A percentile compares a stretch with the other conserved stretches of the same genome.
phyloP scores from a whole-genome alignment of 2,329 filamentous ascomycete genomes.

The Daldinia eschscholtzii region DNA sequence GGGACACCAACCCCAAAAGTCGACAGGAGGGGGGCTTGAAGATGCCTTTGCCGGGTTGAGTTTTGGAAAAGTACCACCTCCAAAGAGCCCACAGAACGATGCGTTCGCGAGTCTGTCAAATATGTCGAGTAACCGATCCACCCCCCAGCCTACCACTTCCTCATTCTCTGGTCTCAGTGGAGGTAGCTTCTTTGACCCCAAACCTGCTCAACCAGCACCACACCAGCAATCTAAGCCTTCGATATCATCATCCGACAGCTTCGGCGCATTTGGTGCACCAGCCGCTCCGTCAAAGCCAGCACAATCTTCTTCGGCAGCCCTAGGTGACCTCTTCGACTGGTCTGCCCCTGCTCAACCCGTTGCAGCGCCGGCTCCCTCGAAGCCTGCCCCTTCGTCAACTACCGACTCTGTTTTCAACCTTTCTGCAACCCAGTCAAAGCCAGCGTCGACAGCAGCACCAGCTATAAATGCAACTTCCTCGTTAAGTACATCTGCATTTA shows the following conservation, averaged over 20 bases:
- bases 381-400: constrained; percentile 57
- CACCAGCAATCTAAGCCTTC: constrained; percentile 64
- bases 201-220: constrained; percentile 70
- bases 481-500: constrained; percentile 57
- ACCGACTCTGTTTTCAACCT: constrained; percentile 85
- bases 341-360: constrained; percentile 64
- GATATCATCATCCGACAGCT: constrained; percentile 67
- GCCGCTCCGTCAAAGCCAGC: constrained; percentile 58
- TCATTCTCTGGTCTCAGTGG: constrained; percentile 67
- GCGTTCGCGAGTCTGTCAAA: constrained; percentile 55
- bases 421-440: constrained; percentile 65
- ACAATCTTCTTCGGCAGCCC: constrained; percentile 66
- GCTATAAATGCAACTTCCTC: constrained; percentile 54
- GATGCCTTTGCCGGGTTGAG: constrained; percentile 83
- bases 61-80: constrained; percentile 65
- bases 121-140: constrained; percentile 56
- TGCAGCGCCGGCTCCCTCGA: constrained; percentile 59
- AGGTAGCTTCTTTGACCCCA: constrained; percentile 85
- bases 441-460: constrained; percentile 58
- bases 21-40: constrained; percentile 73
- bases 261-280: constrained; percentile 70
- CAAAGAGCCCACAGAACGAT: constrained; percentile 55
- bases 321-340: constrained; percentile 87
- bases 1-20: constrained; percentile 63
- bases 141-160: constrained; percentile 55